Base-by-base conservation (phyloP, 2,329 filamentous ascomycete species). In the Nemania sp. region DNA sequence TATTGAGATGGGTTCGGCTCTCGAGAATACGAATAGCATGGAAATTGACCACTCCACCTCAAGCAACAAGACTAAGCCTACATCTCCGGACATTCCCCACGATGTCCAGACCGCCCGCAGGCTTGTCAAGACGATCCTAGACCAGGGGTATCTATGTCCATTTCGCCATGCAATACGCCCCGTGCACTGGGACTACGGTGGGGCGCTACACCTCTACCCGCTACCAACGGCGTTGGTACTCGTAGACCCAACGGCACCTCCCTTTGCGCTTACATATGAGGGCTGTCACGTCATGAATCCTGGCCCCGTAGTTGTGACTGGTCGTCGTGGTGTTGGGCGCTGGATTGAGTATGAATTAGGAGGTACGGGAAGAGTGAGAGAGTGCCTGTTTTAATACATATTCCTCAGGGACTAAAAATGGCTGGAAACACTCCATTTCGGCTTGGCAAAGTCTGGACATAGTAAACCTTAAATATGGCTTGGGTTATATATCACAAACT, bases 201-300 rank as follows among this genome's bases (percentile, higher is more conserved):
- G 88, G 5, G 83, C 92, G 2, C 80, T 98, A 71, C 91, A 93
- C 62, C 82, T 99, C 24, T 98, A 98, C 78, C 96, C 95, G 8
- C 81, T 98, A 29, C 96, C 96, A 1, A 95, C 93, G 22, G 89
- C 92, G 0, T 83, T 98, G 76, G 88, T 97, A 18, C 81, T 99
- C 3, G 90, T 93, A 1, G 96, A 99, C 80, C 85, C 91, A 0
- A 93, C 94, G 49, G 90, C 91, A 10, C 90, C 92, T 15, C 87
- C 93, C 0, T 99, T 97, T 76, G 92, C 91, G 62, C 84, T 98
- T 71, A 97, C 93, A 15, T 98, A 98, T 77, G 95, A 97, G 80
- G 95, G 94, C 0, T 98, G 96, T 77, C 93, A 96, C 81, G 94
- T 98, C 38, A 90, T 99, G 87, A 99, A 99, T 78, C 94, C 96